These are phyloP conservation scores for Pistacia integerrima DNA, from an alignment of 345 rosid species.

Conservation along the genomic window DNA sequence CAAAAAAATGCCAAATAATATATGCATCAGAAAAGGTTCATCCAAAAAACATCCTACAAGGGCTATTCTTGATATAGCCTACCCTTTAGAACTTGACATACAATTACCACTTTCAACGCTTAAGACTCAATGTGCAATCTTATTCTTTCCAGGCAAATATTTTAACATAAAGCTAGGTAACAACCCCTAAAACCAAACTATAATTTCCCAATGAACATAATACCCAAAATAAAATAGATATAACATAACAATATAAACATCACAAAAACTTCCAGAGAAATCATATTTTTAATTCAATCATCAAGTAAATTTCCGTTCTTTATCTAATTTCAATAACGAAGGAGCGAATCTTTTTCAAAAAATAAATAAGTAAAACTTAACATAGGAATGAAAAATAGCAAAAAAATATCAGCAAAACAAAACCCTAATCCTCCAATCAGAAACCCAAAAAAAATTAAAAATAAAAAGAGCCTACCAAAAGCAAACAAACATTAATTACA, in stretches of 20 bases:
- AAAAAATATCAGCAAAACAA: not conserved
- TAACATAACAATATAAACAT: not conserved
- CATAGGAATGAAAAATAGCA: not conserved
- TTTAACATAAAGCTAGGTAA: not conserved
- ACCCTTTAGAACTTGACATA: too few relatives aligned
- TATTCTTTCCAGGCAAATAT: not conserved
- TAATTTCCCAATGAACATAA: not conserved
- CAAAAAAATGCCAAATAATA: too few relatives aligned
- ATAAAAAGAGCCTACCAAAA: not conserved
- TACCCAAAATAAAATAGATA: not conserved
- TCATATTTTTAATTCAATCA: not conserved
- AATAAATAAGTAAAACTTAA: not conserved
- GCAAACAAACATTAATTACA: not conserved
- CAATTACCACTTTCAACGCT: too few relatives aligned
- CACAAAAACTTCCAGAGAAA: not conserved
- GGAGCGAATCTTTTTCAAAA: too few relatives aligned
- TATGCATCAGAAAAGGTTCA: too few relatives aligned
- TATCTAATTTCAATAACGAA: too few relatives aligned
- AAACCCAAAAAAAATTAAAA: not conserved
- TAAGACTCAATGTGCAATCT: too few relatives aligned
- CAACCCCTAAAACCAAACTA: not conserved
- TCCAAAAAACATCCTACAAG: too few relatives aligned
- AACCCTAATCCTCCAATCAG: conserved; percentile 5
- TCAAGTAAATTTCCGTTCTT: not conserved
- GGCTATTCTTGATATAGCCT: too few relatives aligned